A percentile compares a stretch with the other conserved stretches of the same genome.
phyloP scores from a whole-genome alignment of 2,329 filamentous ascomycete species.

The Parafenestella ontariensis region DNA sequence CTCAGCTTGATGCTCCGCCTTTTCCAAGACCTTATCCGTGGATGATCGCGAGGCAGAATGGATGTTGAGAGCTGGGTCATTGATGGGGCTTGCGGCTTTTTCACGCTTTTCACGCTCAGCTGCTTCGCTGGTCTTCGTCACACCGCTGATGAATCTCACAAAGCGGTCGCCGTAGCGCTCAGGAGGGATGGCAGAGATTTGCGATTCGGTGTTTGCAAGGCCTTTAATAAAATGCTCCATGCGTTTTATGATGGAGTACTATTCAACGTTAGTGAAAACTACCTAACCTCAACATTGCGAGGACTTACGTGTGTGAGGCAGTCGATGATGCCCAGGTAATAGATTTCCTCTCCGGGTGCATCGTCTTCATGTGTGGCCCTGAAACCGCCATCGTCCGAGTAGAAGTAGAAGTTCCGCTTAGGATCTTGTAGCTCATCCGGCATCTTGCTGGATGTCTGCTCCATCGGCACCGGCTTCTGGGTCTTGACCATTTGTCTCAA shows the following conservation, averaged over 20 bases:
- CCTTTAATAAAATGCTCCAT: slow-evolving; percentile 98
- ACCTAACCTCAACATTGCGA: neutral
- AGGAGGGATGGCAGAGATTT: slow-evolving; percentile 92
- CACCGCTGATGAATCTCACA: slow-evolving; percentile 85
- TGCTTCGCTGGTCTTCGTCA: slow-evolving; percentile 90
- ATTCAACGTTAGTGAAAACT: slow-evolving; percentile 29
- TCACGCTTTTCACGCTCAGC: slow-evolving; percentile 64
- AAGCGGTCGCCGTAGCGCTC: slow-evolving; percentile 93
- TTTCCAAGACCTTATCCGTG: slow-evolving; percentile 63
- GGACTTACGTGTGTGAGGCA: slow-evolving; percentile 90
- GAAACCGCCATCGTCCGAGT: slow-evolving; percentile 92
- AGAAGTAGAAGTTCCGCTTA: slow-evolving; percentile 82
- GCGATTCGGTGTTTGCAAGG: slow-evolving; percentile 77
- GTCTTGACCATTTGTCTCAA: slow-evolving; percentile 90
- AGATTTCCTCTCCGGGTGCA: slow-evolving; percentile 84
- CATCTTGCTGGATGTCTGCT: slow-evolving; percentile 82
- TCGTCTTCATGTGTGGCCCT: slow-evolving; percentile 92
- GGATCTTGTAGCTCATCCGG: slow-evolving; percentile 77
- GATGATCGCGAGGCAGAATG: slow-evolving; percentile 36
- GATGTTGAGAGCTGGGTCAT: slow-evolving; percentile 51
- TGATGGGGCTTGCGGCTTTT: slow-evolving; percentile 36
- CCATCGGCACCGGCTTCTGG: slow-evolving; percentile 92
- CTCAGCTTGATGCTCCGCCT: slow-evolving; percentile 67
- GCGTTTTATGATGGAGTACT: slow-evolving; percentile 96
- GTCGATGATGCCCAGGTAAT: slow-evolving; percentile 98